Percentiles rank a stretch among this genome's conserved stretches.
Evolutionary conservation across 495 filamentous ascomycete species (phyloP).

Genomic region (Diplogelasinospora grovesii): DNA sequence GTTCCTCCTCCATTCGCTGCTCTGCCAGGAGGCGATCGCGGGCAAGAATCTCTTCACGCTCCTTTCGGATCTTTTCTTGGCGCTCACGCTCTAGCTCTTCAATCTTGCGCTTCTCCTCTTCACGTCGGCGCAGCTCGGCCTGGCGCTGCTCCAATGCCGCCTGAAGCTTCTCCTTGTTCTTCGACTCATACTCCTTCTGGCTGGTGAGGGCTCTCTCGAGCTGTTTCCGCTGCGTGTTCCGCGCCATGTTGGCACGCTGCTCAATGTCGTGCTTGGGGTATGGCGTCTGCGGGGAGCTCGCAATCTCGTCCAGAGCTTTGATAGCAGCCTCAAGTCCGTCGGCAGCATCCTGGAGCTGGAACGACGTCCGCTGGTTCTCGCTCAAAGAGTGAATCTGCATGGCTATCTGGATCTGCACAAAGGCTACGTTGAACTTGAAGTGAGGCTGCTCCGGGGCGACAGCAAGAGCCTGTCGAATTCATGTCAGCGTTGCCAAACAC

Average conservation of each 20-base stretch:
- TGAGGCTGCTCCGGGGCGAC: slow-evolving; percentile 77
- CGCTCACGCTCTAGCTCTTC: slow-evolving; percentile 62
- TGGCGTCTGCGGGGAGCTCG: slow-evolving; percentile 74
- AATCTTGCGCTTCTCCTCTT: slow-evolving; percentile 56
- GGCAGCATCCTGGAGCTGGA: slow-evolving; percentile 69
- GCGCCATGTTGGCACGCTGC: slow-evolving; percentile 92
- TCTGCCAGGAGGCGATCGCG: slow-evolving; percentile 65
- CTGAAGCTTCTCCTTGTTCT: slow-evolving; percentile 77
- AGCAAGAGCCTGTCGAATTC: slow-evolving; percentile 53
- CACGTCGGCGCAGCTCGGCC: slow-evolving; percentile 63
- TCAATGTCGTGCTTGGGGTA: slow-evolving; percentile 88
- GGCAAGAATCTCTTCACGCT: slow-evolving; percentile 71
- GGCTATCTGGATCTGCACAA: slow-evolving; percentile 90
- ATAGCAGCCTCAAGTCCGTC: slow-evolving; percentile 89
- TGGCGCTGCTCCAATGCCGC: slow-evolving; percentile 70
- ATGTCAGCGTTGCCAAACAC: slow-evolving; percentile 16
- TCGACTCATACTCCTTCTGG: slow-evolving; percentile 88
- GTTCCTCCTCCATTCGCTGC: slow-evolving; percentile 66
- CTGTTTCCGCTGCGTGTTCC: slow-evolving; percentile 87
- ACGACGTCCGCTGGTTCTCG: slow-evolving; percentile 67
- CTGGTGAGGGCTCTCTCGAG: slow-evolving; percentile 74
- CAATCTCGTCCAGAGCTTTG: slow-evolving; percentile 69
- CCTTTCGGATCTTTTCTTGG: slow-evolving; percentile 70
- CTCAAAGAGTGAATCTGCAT: slow-evolving; percentile 66
- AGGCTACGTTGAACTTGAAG: slow-evolving; percentile 95